These are phyloP conservation scores for Yamadazyma mexicana DNA, from an alignment of 1,139 yeast species.

Conservation along the genomic window DNA sequence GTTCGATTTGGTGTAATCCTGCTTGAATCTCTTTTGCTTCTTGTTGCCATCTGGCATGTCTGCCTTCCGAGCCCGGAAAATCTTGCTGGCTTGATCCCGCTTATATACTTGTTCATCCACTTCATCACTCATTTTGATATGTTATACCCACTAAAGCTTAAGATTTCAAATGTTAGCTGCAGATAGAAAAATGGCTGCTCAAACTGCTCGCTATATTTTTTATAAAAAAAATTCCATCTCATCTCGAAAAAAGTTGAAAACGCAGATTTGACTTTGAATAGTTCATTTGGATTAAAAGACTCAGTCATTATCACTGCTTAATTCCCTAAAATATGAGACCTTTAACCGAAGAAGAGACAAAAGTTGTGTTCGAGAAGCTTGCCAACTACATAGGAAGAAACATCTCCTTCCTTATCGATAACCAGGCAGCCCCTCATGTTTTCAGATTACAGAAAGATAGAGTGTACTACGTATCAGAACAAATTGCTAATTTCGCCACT, in stretches of 20 bases:
- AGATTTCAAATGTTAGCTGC: neutral
- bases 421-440: slow-evolving; percentile 88
- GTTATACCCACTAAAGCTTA: neutral
- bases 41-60: slow-evolving; percentile 23
- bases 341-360: slow-evolving; percentile 95
- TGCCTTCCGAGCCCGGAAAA: slow-evolving; percentile 32
- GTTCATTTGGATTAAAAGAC: too few species aligned
- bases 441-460: slow-evolving; percentile 95
- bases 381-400: slow-evolving; percentile 96
- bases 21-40: slow-evolving; percentile 16
- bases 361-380: slow-evolving; percentile 90
- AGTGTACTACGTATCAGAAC: slow-evolving; percentile 87
- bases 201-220: neutral
- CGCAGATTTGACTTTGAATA: neutral
- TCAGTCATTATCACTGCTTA: neutral
- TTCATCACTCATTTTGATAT: slow-evolving; percentile 8
- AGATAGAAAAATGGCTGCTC: slow-evolving; percentile 2
- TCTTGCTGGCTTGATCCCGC: slow-evolving; percentile 45
- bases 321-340: slow-evolving; percentile 67
- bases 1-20: slow-evolving; percentile 8
- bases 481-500: slow-evolving; percentile 83
- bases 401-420: slow-evolving; percentile 82
- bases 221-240: slow-evolving; percentile 5
- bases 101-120: slow-evolving; percentile 30
- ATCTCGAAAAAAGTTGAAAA: slow-evolving; percentile 5